Percentiles rank a stretch among this genome's conserved stretches.
Evolutionary conservation across 2,329 filamentous ascomycete genomes (phyloP).

Genomic region (Exserohilum rostratum): DNA sequence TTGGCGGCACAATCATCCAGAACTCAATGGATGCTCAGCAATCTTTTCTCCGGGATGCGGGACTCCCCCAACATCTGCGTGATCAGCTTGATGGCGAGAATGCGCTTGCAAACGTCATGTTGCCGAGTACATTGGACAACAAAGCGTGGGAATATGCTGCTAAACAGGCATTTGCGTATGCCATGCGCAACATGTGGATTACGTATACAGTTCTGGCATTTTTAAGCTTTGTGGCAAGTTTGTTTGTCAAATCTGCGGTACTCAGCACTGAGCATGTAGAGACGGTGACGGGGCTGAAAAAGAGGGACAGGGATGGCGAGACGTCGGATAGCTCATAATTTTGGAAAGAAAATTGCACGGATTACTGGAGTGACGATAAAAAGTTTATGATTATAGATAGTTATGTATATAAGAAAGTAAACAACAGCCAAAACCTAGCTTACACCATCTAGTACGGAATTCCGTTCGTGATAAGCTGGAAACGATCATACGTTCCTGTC

Average conservation of each 20-base stretch:
- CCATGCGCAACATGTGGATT: conserved; percentile 57
- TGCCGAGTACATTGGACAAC: conserved; percentile 57
- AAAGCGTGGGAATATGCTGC: conserved; percentile 52
- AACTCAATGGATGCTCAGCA: conserved; percentile 66
- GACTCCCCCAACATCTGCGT: conserved; percentile 58
- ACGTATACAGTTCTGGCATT: conserved; percentile 51
- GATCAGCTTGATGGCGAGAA: conserved; percentile 61
- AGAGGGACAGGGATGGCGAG: conserved; percentile 19
- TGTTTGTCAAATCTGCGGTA: conserved; percentile 49
- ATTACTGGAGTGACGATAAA: background rate
- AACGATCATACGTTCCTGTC: conserved; percentile 96
- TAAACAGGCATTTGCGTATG: conserved; percentile 52
- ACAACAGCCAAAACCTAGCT: background rate
- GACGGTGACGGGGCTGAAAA: conserved; percentile 54
- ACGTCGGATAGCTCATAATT: background rate
- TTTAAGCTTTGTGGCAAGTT: conserved; percentile 46
- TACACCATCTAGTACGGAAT: conserved; percentile 76
- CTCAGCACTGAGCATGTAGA: conserved; percentile 54
- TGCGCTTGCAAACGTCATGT: conserved; percentile 65
- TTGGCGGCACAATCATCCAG: conserved; percentile 59
- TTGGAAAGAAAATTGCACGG: background rate
- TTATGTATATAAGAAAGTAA: background rate
- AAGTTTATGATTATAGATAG: background rate
- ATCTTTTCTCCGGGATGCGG: conserved; percentile 51
- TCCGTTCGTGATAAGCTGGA: conserved; percentile 94